Percentiles rank a stretch among this genome's conserved stretches.
Evolutionary conservation across 2,329 filamentous ascomycete genomes (phyloP).

Genomic region (Colletotrichum tabaci): DNA sequence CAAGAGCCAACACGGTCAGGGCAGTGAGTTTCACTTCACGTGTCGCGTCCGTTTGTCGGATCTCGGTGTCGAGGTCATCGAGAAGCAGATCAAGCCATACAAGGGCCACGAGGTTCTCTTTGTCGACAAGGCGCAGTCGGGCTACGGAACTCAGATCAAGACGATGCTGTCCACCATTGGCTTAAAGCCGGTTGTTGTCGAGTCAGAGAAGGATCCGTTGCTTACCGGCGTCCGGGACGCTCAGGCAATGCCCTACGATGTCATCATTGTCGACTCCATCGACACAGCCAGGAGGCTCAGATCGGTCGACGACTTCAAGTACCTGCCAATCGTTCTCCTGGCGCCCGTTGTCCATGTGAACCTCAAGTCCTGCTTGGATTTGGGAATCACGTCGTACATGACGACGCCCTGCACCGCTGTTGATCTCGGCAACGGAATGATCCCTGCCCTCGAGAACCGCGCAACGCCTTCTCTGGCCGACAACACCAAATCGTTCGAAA

Average conservation of each 20-base stretch:
- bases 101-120: slow-evolving; percentile 93
- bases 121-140: slow-evolving; percentile 90
- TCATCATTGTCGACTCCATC: slow-evolving; percentile 95
- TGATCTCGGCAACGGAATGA: slow-evolving; percentile 95
- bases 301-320: slow-evolving; percentile 95
- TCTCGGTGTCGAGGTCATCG: slow-evolving; percentile 82
- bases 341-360: slow-evolving; percentile 92
- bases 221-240: slow-evolving; percentile 68
- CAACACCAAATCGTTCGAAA: slow-evolving; percentile 95
- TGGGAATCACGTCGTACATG: slow-evolving; percentile 99
- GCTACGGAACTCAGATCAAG: slow-evolving; percentile 81
- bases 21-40: slow-evolving; percentile 97
- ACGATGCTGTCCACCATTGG: slow-evolving; percentile 84
- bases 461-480: slow-evolving; percentile 93
- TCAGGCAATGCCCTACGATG: slow-evolving; percentile 84
- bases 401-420: slow-evolving; percentile 95
- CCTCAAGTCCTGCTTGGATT: slow-evolving; percentile 92
- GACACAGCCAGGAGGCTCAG: slow-evolving; percentile 89
- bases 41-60: slow-evolving; percentile 90
- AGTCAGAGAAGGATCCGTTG: slow-evolving; percentile 78
- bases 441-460: slow-evolving; percentile 93
- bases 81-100: slow-evolving; percentile 90
- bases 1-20: slow-evolving; percentile 90
- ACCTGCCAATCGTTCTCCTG: slow-evolving; percentile 93
- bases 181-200: slow-evolving; percentile 87